Conservation (phyloP, 2,329 filamentous ascomycete species). For the Sporothrix inflata region DNA sequence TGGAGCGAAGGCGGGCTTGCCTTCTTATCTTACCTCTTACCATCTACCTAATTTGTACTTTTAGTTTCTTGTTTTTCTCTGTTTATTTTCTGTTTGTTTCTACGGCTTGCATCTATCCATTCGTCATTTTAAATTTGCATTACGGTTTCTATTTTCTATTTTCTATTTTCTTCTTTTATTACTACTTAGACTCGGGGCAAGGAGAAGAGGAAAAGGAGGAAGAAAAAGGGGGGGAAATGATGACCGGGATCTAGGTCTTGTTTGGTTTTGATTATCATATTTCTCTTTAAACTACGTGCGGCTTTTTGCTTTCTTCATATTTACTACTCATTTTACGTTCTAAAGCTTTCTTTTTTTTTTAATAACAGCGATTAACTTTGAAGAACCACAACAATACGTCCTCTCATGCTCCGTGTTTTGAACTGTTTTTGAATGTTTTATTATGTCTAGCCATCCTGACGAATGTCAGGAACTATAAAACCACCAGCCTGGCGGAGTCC, state of each 20-base stretch:
- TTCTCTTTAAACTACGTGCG: background rate
- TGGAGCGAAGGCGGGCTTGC: background rate
- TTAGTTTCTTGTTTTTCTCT: conserved; percentile 13
- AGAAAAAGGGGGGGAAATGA: background rate
- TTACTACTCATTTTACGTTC: background rate
- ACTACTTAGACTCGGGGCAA: background rate
- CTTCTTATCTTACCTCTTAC: background rate
- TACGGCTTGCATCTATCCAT: background rate
- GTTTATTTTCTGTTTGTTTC: background rate
- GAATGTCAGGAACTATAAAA: background rate
- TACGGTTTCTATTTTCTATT: background rate
- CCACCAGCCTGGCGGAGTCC: background rate
- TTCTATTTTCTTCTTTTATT: background rate
- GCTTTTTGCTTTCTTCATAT: background rate
- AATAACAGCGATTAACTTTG: background rate
- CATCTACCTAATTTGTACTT: conserved; percentile 19
- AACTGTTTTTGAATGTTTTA: background rate
- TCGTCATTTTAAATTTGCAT: background rate
- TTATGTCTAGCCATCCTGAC: background rate
- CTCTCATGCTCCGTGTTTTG: background rate
- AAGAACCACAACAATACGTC: no score
- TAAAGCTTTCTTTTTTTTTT: background rate
- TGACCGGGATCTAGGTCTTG: conserved; percentile 7
- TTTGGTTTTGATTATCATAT: conserved; percentile 3
- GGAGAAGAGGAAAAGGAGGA: background rate